A percentile compares a stretch with the other conserved stretches of the same genome.
Evolutionary conservation across 1,284 basidiomycete genomes (phyloP).

Genomic region (Cutaneotrichosporon cavernicola): DNA sequence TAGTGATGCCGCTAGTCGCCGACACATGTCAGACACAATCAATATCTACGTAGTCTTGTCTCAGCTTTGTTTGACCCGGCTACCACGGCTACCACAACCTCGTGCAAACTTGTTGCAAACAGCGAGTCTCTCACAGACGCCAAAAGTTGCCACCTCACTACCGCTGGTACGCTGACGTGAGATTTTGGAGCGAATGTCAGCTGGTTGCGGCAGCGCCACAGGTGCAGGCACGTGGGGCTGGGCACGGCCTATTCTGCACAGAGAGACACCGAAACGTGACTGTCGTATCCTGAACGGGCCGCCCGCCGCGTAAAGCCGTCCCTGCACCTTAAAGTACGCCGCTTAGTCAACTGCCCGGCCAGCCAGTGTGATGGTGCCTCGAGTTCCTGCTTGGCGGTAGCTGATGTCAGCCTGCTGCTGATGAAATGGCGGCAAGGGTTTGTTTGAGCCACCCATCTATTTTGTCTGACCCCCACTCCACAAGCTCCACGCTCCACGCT

Average conservation of each 20-base stretch:
- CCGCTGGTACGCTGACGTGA: neutral
- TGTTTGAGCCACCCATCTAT: neutral
- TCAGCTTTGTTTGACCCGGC: neutral
- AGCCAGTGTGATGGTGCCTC: no score
- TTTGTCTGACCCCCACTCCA: no score
- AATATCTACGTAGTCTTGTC: neutral
- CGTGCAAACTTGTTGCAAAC: no score
- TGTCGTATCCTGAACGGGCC: neutral
- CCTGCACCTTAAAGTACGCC: neutral
- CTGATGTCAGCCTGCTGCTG: neutral
- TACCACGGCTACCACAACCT: neutral
- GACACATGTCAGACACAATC: neutral
- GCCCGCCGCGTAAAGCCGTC: conserved; percentile 8
- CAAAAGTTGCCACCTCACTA: no score
- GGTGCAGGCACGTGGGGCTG: conserved; percentile 6
- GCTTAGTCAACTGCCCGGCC: neutral
- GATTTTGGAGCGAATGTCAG: neutral
- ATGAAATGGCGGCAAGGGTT: neutral
- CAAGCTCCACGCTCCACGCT: neutral
- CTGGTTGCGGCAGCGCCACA: neutral
- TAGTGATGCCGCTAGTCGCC: neutral
- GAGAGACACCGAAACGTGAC: conserved; percentile 1
- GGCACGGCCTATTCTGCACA: neutral
- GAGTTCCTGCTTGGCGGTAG: neutral
- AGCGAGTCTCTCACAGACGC: no score